A percentile compares a stretch with the other conserved stretches of the same genome.
Conservation (phyloP, 495 filamentous ascomycete genomes). For the Eremomyces bilateralis region DNA sequence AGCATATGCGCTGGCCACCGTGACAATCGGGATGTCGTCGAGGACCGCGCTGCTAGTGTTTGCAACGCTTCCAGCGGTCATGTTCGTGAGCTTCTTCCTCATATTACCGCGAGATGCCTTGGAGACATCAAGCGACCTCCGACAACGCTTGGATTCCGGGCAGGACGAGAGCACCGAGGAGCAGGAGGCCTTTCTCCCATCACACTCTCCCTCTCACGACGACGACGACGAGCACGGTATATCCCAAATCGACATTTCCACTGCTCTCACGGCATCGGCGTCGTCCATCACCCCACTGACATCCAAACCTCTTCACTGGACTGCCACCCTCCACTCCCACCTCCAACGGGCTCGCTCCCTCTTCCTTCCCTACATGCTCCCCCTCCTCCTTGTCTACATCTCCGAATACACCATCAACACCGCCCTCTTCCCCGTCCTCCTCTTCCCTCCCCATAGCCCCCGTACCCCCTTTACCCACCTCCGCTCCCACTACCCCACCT, state of each 20-base stretch:
- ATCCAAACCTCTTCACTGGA: no score
- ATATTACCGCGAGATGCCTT: conserved; percentile 48
- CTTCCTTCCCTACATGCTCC: conserved; percentile 48
- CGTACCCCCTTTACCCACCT: conserved; percentile 57
- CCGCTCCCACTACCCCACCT: conserved; percentile 83
- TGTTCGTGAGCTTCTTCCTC: conserved; percentile 69
- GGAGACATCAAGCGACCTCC: conserved; percentile 26
- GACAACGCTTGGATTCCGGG: neutral
- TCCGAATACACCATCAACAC: conserved; percentile 96
- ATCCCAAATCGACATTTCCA: no score
- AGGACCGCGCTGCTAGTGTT: conserved; percentile 49
- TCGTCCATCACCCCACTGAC: neutral
- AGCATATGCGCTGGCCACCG: conserved; percentile 66
- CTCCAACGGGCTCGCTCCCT: conserved; percentile 23
- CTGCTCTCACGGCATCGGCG: neutral
- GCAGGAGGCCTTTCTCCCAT: no score
- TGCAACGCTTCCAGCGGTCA: conserved; percentile 55
- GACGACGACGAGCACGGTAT: conserved; percentile 20
- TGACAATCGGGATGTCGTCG: conserved; percentile 49
- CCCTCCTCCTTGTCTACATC: conserved; percentile 75
- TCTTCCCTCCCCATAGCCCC: conserved; percentile 64
- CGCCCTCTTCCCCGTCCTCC: conserved; percentile 67
- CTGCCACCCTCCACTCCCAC: no score
- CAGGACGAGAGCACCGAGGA: conserved; percentile 20
- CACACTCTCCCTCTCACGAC: no score